A percentile compares a stretch with the other conserved stretches of the same genome.
Conservation (phyloP, 495 filamentous ascomycete genomes). For the Penicillium soppii region DNA sequence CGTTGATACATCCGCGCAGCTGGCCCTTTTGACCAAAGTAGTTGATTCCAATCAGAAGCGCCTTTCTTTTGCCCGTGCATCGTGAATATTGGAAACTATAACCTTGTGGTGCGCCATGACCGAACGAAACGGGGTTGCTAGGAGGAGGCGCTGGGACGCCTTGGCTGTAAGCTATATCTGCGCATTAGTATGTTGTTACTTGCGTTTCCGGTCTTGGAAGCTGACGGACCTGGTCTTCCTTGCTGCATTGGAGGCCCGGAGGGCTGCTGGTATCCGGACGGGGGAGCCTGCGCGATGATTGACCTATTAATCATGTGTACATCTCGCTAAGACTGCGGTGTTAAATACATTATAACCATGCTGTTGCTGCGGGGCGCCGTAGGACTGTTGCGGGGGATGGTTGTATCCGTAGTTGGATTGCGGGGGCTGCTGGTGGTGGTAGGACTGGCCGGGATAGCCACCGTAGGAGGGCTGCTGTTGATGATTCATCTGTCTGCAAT, state of each 20-base stretch:
- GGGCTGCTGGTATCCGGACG: slow-evolving; percentile 37
- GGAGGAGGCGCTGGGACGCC: slow-evolving; percentile 44
- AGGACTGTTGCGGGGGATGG: slow-evolving; percentile 40
- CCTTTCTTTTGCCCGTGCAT: slow-evolving; percentile 89
- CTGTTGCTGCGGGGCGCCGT: slow-evolving; percentile 41
- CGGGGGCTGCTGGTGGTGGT: slow-evolving; percentile 39
- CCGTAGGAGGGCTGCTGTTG: slow-evolving; percentile 39
- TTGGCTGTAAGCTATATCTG: slow-evolving; percentile 25
- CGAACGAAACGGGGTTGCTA: slow-evolving; percentile 57
- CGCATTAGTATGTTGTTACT: neutral
- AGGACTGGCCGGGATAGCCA: slow-evolving; percentile 49
- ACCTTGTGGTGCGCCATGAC: slow-evolving; percentile 70
- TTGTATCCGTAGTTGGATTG: slow-evolving; percentile 47
- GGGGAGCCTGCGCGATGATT: slow-evolving; percentile 21
- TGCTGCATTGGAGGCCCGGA: slow-evolving; percentile 37
- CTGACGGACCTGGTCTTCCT: slow-evolving; percentile 37
- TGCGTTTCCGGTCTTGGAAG: neutral
- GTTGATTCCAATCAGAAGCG: slow-evolving; percentile 94
- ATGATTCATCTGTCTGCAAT: slow-evolving; percentile 32
- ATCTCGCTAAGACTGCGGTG: neutral
- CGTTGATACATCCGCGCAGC: slow-evolving; percentile 94
- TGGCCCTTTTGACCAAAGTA: slow-evolving; percentile 94
- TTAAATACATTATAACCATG: slow-evolving; percentile 43
- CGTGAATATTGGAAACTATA: slow-evolving; percentile 90
- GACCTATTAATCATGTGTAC: slow-evolving; percentile 14